phyloP scores from a whole-genome alignment of 305 asterid species.

The Nicotiana rustica region DNA sequence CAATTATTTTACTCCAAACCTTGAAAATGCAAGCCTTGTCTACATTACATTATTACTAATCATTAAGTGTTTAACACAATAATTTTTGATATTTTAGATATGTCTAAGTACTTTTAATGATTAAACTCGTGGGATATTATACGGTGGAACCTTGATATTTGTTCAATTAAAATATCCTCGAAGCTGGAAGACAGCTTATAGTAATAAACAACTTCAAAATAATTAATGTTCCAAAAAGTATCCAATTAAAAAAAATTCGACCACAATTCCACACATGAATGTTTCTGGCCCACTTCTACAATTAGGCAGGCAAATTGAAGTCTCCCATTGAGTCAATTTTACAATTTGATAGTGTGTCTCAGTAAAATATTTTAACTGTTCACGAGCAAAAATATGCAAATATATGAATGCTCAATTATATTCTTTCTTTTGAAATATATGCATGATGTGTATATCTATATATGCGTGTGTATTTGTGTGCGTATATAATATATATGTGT shows the following conservation, averaged over 20 bases:
- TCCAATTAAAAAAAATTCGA: constrained; percentile 15
- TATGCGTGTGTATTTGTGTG: too few species aligned
- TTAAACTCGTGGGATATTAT: neutral
- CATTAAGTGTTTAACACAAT: neutral
- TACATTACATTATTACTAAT: neutral
- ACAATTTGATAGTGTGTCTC: neutral
- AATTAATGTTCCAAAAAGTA: neutral
- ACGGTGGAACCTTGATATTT: neutral
- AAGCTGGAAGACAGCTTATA: constrained; percentile 31
- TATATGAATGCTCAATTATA: too few species aligned
- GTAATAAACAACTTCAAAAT: constrained; percentile 19
- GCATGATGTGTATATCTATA: too few species aligned
- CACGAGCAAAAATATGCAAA: neutral
- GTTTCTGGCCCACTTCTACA: neutral
- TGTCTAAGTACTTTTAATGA: constrained; percentile 23
- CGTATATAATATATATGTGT: too few species aligned
- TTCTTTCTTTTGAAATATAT: too few species aligned
- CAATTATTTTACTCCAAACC: too few species aligned
- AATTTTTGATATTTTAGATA: neutral
- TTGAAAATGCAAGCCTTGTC: neutral
- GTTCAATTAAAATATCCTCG: neutral
- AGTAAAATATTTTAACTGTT: neutral
- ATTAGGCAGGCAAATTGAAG: neutral
- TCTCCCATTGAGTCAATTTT: neutral
- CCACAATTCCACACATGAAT: neutral